A percentile compares a stretch with the other conserved stretches of the same genome.
Evolutionary conservation across 208 protist species (phyloP).

Genomic region (Trypanosoma cruzi): DNA sequence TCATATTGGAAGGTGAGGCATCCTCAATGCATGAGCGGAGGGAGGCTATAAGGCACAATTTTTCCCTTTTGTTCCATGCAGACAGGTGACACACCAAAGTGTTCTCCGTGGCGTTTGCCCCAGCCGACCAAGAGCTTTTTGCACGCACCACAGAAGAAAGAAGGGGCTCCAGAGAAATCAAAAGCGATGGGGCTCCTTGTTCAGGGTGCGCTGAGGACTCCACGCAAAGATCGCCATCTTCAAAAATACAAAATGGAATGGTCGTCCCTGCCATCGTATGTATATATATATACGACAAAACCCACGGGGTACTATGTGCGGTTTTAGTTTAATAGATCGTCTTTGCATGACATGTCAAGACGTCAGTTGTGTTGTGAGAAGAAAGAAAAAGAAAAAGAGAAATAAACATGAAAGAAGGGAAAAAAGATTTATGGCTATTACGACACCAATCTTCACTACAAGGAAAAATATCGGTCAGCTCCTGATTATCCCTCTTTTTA

Average conservation of each 20-base stretch:
- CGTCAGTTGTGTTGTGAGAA: neutral
- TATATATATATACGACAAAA: neutral
- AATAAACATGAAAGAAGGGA: too few relatives aligned
- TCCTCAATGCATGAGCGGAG: constrained; percentile 4
- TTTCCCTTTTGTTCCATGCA: constrained; percentile 18
- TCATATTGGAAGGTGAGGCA: neutral
- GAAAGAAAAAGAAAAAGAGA: too few relatives aligned
- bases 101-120: neutral
- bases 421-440: neutral
- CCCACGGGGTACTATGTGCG: neutral
- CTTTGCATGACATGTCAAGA: neutral
- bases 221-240: constrained; percentile 1
- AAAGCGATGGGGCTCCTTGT: neutral
- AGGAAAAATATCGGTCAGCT: neutral
- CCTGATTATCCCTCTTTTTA: neutral
- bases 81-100: neutral
- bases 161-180: constrained; percentile 17
- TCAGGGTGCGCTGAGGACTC: neutral
- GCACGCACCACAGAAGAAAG: constrained; percentile 14
- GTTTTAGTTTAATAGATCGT: neutral
- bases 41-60: neutral
- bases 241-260: constrained; percentile 12
- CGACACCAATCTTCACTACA: neutral
- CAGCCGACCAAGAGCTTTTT: neutral
- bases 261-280: neutral